These are phyloP conservation scores for Canariomyces notabilis DNA, from an alignment of 2,329 filamentous ascomycete genomes.

Conservation along the genomic window DNA sequence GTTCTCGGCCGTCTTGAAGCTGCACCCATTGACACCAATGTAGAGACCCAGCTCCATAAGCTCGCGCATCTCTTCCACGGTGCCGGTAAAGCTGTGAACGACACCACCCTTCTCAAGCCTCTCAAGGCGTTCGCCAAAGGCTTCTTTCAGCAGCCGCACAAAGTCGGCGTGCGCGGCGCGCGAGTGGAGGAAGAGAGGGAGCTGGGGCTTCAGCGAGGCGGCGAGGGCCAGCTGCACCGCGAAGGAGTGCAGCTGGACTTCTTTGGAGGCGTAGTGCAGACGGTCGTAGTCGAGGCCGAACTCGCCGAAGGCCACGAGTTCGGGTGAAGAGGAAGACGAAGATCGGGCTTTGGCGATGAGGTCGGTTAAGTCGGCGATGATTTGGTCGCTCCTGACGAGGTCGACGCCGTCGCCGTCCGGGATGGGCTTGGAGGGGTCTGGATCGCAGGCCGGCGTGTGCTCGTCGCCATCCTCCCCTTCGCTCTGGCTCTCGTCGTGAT, in stretches of 20 bases:
- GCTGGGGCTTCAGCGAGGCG: conserved; percentile 59
- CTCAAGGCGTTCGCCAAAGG: conserved; percentile 55
- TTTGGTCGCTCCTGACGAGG: conserved; percentile 38
- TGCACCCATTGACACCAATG: conserved; percentile 95
- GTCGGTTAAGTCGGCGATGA: conserved; percentile 56
- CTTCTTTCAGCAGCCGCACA: conserved; percentile 59
- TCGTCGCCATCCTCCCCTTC: conserved; percentile 33
- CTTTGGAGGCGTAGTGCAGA: conserved; percentile 72
- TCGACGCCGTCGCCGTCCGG: conserved; percentile 44
- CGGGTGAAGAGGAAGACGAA: conserved; percentile 35
- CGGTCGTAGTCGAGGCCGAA: conserved; percentile 96
- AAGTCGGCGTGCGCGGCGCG: conserved; percentile 85
- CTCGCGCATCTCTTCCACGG: conserved; percentile 74
- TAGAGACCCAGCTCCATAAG: conserved; percentile 77
- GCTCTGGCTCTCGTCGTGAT: conserved; percentile 41
- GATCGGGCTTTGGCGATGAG: conserved; percentile 58
- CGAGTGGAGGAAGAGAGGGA: conserved; percentile 90
- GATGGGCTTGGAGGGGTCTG: conserved; percentile 44
- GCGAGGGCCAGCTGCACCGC: conserved; percentile 75
- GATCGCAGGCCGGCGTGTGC: conserved; percentile 50
- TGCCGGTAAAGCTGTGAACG: conserved; percentile 94
- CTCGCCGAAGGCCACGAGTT: conserved; percentile 81
- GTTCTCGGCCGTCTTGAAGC: conserved; percentile 90
- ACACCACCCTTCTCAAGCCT: conserved; percentile 70
- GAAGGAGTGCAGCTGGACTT: conserved; percentile 80